These are phyloP conservation scores for Cercospora sojina DNA, from an alignment of 2,329 filamentous ascomycete genomes.

Conservation along the genomic window DNA sequence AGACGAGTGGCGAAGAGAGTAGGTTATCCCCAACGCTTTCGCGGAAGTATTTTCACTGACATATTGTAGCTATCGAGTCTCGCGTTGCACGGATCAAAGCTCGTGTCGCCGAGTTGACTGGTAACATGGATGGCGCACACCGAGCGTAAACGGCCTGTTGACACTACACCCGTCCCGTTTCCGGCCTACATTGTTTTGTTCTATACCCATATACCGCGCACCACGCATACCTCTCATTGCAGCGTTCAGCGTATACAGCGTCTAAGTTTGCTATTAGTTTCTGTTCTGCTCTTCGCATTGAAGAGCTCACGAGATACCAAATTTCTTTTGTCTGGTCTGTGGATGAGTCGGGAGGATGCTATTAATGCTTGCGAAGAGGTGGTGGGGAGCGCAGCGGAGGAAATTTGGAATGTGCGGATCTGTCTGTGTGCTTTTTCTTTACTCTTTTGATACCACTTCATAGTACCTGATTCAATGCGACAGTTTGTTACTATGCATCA, in stretches of 20 bases:
- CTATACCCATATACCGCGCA: slow-evolving; percentile 4
- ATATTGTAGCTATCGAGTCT: slow-evolving; percentile 78
- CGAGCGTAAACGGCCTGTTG: background rate
- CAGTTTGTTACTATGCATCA: background rate
- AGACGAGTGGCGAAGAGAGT: slow-evolving; percentile 95
- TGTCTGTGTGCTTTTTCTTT: background rate
- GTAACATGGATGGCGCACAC: slow-evolving; percentile 33
- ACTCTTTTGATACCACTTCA: slow-evolving; percentile 3
- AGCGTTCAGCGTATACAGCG: slow-evolving; percentile 13
- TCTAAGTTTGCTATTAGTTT: background rate
- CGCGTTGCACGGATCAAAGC: slow-evolving; percentile 97
- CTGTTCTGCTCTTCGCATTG: background rate
- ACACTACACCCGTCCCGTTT: slow-evolving; percentile 1
- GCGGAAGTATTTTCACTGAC: slow-evolving; percentile 11
- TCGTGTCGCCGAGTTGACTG: slow-evolving; percentile 86
- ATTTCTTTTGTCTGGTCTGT: background rate
- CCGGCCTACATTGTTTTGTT: slow-evolving; percentile 4
- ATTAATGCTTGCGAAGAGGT: slow-evolving; percentile 4
- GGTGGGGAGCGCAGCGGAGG: background rate
- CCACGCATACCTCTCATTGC: slow-evolving; percentile 7
- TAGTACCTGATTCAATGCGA: slow-evolving; percentile 3
- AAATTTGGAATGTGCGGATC: slow-evolving; percentile 5
- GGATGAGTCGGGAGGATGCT: background rate
- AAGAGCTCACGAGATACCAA: slow-evolving; percentile 9
- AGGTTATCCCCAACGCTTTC: slow-evolving; percentile 46